phyloP scores from a whole-genome alignment of 108 stramenopile species.

The Nannochloropsis oceanica region DNA sequence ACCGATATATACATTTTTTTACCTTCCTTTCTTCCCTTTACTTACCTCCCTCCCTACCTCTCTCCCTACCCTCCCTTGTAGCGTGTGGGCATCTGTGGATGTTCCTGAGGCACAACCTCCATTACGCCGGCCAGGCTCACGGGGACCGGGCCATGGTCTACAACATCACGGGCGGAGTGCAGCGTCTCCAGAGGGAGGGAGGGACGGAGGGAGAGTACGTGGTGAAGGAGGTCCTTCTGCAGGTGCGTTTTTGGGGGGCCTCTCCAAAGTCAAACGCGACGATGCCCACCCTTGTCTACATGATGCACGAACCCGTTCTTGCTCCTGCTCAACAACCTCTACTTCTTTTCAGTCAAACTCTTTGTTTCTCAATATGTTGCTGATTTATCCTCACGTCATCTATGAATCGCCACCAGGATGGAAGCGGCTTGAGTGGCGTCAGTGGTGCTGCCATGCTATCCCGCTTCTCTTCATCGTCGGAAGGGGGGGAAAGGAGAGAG shows the following conservation, averaged over 20 bases:
- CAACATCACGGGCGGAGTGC: background rate
- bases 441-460: background rate
- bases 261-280: background rate
- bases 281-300: background rate
- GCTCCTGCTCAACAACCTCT: background rate
- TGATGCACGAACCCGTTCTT: background rate
- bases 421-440: background rate
- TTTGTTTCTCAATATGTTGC: background rate
- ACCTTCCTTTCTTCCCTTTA: too few relatives aligned
- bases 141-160: background rate
- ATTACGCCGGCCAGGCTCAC: background rate
- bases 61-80: background rate
- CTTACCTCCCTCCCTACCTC: background rate
- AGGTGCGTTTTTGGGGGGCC: background rate
- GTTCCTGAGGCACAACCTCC: background rate
- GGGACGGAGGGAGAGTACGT: background rate
- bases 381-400: background rate
- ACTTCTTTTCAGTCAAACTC: background rate
- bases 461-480: background rate
- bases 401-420: background rate
- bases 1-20: too few relatives aligned
- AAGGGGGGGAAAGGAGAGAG: background rate
- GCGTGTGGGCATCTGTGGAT: background rate
- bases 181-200: background rate
- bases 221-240: background rate